Evolutionary conservation across 179 eudicot genomes (phyloP), one percentile per base, ranked within the genome.

Genomic region (Dionaea muscipula): DNA sequence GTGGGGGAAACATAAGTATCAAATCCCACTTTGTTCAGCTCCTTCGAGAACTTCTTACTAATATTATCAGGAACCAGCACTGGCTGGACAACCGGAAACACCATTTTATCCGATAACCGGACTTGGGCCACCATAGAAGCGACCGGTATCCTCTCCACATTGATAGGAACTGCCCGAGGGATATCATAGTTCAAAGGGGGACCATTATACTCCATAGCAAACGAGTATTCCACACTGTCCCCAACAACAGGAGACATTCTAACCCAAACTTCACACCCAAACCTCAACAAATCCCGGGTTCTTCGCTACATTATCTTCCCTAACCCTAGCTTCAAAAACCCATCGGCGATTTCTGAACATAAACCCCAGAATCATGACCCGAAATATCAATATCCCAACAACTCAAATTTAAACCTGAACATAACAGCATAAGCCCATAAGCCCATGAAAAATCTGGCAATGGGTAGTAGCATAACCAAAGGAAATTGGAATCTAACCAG

Each of bases 161-260:
- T 70, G 52, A 93, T 83, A 0, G 99, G 99, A 45, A 84, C 63
- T 2, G 96, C 99, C 60, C 80, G 67, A 14, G 99, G 99, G 54
- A 93, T 76, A 39, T 74, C 79, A 22, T 49, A 72, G 17, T 74
- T 57, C 28, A 93, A 69, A 44, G 99, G 96, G 20, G 99, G 95
- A 19, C 99, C 99, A 64, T 77, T 53, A 54, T 93, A 93, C 74
- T 88, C 96, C 76, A 81, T 51, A 3, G 98, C 98, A 66, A 84
- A 74, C 7, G 86, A 76, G 63, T 72, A 87, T 56, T 83, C 80
- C n/a, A 61, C 70, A 44, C 67, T 71, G 51, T 68, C 85, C 26
- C 62, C 83, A 25, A 23, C 66, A 49, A 59, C 53, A 59, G 49
- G 61, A 47, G 26, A 48, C 19, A 52, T 68, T 70, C 53, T 56